Evolutionary conservation across 257 asterid genomes (phyloP).

Genomic region (Penstemon eatonii): DNA sequence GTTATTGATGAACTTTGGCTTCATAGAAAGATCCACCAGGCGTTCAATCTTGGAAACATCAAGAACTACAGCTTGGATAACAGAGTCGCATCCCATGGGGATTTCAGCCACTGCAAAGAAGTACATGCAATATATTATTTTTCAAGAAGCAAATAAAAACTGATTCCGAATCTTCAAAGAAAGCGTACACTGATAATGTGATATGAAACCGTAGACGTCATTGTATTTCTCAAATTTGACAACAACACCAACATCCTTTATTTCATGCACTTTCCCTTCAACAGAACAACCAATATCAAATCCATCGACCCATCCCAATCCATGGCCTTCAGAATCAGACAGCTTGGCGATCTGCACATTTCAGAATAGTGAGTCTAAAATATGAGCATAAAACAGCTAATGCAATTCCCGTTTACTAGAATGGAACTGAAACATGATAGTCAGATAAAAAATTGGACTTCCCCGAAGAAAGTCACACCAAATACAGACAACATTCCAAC

Average conservation of each 20-base stretch:
- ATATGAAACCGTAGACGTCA: constrained; percentile 80
- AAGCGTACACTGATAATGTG: constrained; percentile 79
- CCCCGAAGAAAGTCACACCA: constrained; percentile 4
- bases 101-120: constrained; percentile 69
- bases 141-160: constrained; percentile 12
- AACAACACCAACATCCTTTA: constrained; percentile 79
- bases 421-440: neutral
- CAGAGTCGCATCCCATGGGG: constrained; percentile 49
- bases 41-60: constrained; percentile 87
- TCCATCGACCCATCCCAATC: constrained; percentile 54
- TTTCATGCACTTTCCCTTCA: constrained; percentile 78
- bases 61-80: constrained; percentile 71
- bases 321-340: constrained; percentile 50
- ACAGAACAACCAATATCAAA: constrained; percentile 59
- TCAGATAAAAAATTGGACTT: neutral
- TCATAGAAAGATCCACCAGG: constrained; percentile 84
- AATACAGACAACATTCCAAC: neutral
- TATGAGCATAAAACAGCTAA: neutral
- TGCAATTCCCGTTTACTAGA: neutral
- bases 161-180: constrained; percentile 8
- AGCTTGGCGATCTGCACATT: constrained; percentile 70
- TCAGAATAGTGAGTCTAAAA: constrained; percentile 21
- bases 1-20: constrained; percentile 59
- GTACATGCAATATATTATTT: constrained; percentile 13
- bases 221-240: constrained; percentile 63